Evolutionary conservation across 2,329 filamentous ascomycete genomes (phyloP), one percentile per base, ranked within the genome.

Genomic region (Graphilbum fragrans): DNA sequence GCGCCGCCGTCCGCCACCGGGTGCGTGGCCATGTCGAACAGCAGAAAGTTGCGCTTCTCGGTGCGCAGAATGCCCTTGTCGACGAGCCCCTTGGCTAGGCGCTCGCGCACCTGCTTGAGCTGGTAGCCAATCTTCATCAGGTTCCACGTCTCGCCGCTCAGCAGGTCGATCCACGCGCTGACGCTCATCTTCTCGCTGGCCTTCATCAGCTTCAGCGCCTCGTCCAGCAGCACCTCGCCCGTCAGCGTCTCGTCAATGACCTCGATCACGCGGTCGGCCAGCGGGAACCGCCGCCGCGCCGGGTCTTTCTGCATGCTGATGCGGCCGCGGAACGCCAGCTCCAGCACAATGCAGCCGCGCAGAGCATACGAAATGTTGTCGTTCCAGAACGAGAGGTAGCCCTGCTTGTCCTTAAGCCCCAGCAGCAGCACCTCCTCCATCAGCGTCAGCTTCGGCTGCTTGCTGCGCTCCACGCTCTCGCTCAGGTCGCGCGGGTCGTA

Each of bases 81-180:
- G 49, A 98, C 92, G 36, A 98, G 77, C 27, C 92, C 92, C 66
- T 98, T 98, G 56, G 88, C 90, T 43, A 98, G 75, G 44, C 92
- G 85, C 69, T 98, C 92, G 58, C 92, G 87, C 45, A 98, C 92
- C 72, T 98, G 92, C 69, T 98, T 98, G 53, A 98, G 75, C 69
- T 98, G 92, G 65, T 98, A 98, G 60, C 92, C 92, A 55, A 98
- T 98, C 72, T 98, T 98, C 92, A 98, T 96, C 50, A 98, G 69
- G 60, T 98, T 98, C 92, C 92, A 98, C 42, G 92, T 98, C 65
- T 98, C 92, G 60, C 92, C 92, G 62, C 88, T 95, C 87, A 98
- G 90, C 52, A 98, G 70, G 62, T 98, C 92, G 61, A 98, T 96
- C 92, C 92, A 98, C 36, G 86, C 86, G 69, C 86, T 92, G 52